Base-by-base conservation (phyloP, 192 early-diverging fungal species). In the Backusella circina region DNA sequence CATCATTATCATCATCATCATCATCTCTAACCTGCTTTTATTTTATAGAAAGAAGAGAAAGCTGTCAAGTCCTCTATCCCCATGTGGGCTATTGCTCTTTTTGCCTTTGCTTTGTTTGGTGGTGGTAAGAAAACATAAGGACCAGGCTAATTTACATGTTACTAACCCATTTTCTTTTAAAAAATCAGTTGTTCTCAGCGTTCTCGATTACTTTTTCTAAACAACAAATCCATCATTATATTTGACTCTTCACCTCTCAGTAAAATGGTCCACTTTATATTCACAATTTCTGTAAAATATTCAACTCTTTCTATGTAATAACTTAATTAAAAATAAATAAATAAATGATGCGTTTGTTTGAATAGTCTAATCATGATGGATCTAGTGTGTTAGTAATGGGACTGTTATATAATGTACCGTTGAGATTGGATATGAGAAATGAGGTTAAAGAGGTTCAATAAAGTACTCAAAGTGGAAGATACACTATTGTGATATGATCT, bases 11-110 rank as follows among this genome's bases (percentile, higher is more conserved):
- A 12, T 64, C 26, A 47, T 30, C 64, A 67, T 38, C 39, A 67
- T n/a, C 21, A 74, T 26, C 16, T 28, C 54, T 61, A 12, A 28
- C 12, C 23, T 61, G 3, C 28, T 61, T 26, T 50, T 50, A 13
- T 28, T 68, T 44, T 32, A 10, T 70, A 80, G 79, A 77, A 80
- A 65, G 64, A 64, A n/a, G 69, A 71, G 18, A 72, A 66, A 32
- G 65, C 38, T 13, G 73, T 73, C 36, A 44, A 77, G 6, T 5
- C 73, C 0, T 57, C 75, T 38, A 72, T 80, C 1, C 67, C 79
- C 5, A 37, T 73, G 21, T 72, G 70, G 44, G 79, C 75, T 15
- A 39, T 80, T 36, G 75, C 16, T 30, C 0, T 80, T 16, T 54
- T 77, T 12, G 32, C 33, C 3, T 77, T 77, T 65, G 39, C 54